These are phyloP conservation scores for Naumovozyma dairenensis DNA, from an alignment of 805 yeast species.

Conservation along the genomic window DNA sequence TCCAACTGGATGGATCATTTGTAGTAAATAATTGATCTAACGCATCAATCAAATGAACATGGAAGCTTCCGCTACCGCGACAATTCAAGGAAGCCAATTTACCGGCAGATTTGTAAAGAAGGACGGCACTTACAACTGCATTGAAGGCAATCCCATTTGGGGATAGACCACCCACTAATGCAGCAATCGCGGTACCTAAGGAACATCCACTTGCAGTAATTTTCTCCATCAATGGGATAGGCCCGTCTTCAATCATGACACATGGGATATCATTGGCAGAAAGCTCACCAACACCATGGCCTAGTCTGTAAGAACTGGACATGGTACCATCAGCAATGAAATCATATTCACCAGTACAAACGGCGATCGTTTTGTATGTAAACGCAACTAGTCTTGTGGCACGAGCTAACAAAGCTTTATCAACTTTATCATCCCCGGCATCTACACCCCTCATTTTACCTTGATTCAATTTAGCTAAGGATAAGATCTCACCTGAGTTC, in stretches of 20 bases:
- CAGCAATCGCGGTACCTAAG: slow-evolving; percentile 60
- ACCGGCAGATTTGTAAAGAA: slow-evolving; percentile 54
- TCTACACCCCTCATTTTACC: slow-evolving; percentile 69
- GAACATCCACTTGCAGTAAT: slow-evolving; percentile 83
- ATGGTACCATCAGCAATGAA: slow-evolving; percentile 39
- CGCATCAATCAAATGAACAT: slow-evolving; percentile 24
- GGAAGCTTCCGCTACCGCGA: slow-evolving; percentile 31
- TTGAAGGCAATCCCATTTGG: slow-evolving; percentile 28
- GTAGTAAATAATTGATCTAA: slow-evolving; percentile 18
- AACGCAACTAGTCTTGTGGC: slow-evolving; percentile 43
- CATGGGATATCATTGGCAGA: slow-evolving; percentile 20
- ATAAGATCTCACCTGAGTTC: slow-evolving; percentile 67
- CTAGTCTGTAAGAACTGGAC: slow-evolving; percentile 15
- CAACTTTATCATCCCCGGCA: slow-evolving; percentile 23
- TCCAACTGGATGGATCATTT: slow-evolving; percentile 22
- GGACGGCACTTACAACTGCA: slow-evolving; percentile 47
- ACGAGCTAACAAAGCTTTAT: slow-evolving; percentile 22
- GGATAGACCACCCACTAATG: slow-evolving; percentile 41
- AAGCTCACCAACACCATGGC: slow-evolving; percentile 10
- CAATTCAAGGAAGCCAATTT: slow-evolving; percentile 35
- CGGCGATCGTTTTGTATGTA: slow-evolving; percentile 49
- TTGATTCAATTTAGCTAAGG: slow-evolving; percentile 41
- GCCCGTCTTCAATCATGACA: slow-evolving; percentile 39
- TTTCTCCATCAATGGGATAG: slow-evolving; percentile 50
- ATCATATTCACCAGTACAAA: slow-evolving; percentile 58